Base-by-base conservation (phyloP, 2,329 filamentous ascomycete genomes). In the Ophiobolus disseminans region DNA sequence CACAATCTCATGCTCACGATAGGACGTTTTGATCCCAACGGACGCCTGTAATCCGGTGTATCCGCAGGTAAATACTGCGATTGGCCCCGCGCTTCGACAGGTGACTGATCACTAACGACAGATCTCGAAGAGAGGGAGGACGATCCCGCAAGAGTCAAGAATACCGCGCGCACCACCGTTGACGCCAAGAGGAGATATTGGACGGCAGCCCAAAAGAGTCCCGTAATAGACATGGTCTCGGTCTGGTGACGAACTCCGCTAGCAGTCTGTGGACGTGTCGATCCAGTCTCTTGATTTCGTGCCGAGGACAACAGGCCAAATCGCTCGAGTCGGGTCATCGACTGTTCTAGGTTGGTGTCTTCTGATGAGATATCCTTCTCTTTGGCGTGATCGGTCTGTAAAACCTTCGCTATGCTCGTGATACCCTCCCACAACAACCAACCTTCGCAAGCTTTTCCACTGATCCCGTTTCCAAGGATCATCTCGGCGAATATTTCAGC, bases 401-500 rank as follows among this genome's bases (percentile, higher is more conserved):
- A 65, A 38, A 76, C 69, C 53, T 80, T 79, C 50, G 84, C 81
- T 53, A 88, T 74, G 68, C 93, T 95, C 59, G 86, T 88, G 53
- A 96, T 82, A 48, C 85, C 82, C 70, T 96, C 91, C 84, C 88
- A 96, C 58, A 97, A 74, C 65, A 97, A 82, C 90, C 90, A 95
- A 19, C 90, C 89, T 74, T 97, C 87, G 60, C 89, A 91, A 31
- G 89, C 81, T 70, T 88, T 95, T 64, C 87, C 89, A 63, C 86
- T 86, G 62, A 97, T 80, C 48, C 88, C 82, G 61, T 90, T 91
- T 54, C 90, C 90, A 57, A 99, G 80, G 54, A 97, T 90, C 70
- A 96, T 86, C 73, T 97, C 91, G 5, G 91, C 90, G 53, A 97
- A 81, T 57, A 97, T 89, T 74, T 97, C 91, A 45, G 86, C 86